Evolutionary conservation across 2,329 filamentous ascomycete species (phyloP), one percentile per base, ranked within the genome.

Genomic region (Colletotrichum godetiae): DNA sequence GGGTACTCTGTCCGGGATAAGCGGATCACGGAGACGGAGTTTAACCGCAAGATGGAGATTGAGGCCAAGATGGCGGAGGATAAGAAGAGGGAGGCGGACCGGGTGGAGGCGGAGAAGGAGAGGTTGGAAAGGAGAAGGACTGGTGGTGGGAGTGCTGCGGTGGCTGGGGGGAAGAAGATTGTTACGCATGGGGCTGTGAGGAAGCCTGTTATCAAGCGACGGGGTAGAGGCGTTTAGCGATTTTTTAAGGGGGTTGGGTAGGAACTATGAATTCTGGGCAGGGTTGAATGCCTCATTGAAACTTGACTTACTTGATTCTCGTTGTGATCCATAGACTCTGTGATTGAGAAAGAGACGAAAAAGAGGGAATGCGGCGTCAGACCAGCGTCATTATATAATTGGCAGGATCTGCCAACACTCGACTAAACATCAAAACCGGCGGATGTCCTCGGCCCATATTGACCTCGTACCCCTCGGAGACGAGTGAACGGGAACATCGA

Each of bases 41-140:
- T 98, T 81, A 98, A 97, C 80, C 88, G 91, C 64, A 95, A 94
- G 82, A 95, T 97, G 89, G 95, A 98, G 83, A 95, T 98, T 75
- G 95, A 98, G 84, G 88, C 93, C 3, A 91, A 97, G 83, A 98
- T 98, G 93, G 95, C 93, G 0, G 92, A 93, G 76, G 95, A 98
- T 80, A 94, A 95, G 81, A 89, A 90, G 70, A 85, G 87, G 24
- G 91, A 93, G 75, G 89, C 93, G 77, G 86, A 90, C 74, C 86
- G 87, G 76, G 80, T 87, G 72, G 83, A 82, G 71, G 85, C 83
- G 13, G 89, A 91, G 75, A 86, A 84, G 61, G 86, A 89, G 73
- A 84, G 82, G 73, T 79, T 79, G 22, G 76, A 79, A 59, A 88
- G 86, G 79, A 87, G 86, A 78, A 84, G 81, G 74, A 74, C 77